Evolutionary conservation across 1,284 basidiomycete genomes (phyloP).

Genomic region (Mycena citricolor): DNA sequence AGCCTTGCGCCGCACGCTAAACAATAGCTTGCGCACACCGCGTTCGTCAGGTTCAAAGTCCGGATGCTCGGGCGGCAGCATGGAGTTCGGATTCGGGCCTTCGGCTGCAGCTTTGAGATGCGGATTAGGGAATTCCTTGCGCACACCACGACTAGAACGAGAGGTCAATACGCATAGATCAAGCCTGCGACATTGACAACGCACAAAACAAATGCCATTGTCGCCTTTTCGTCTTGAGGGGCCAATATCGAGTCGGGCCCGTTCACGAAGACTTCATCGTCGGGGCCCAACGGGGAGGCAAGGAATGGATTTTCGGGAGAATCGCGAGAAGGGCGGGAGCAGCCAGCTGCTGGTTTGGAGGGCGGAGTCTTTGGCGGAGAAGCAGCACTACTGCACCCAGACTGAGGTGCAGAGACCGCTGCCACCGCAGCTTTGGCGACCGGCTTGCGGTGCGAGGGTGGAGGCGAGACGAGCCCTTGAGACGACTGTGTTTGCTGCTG

Average conservation of each 20-base stretch:
- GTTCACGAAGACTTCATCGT: conserved; percentile 26
- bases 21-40: conserved; percentile 18
- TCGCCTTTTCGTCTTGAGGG: conserved; percentile 42
- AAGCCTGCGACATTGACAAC: conserved; percentile 23
- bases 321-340: conserved; percentile 41
- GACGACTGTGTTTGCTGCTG: too few species aligned
- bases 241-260: conserved; percentile 22
- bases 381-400: conserved; percentile 10
- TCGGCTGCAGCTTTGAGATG: conserved; percentile 27
- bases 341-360: not conserved
- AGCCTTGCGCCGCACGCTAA: conserved; percentile 14
- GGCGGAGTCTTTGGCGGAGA: conserved; percentile 16
- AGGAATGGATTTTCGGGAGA: conserved; percentile 57
- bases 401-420: conserved; percentile 2
- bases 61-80: conserved; percentile 22
- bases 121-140: conserved; percentile 39
- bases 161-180: conserved; percentile 4
- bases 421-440: conserved; percentile 2
- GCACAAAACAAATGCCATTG: conserved; percentile 53
- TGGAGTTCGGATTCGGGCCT: conserved; percentile 12
- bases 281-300: conserved; percentile 23
- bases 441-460: conserved; percentile 33
- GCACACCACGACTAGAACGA: conserved; percentile 38
- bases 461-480: conserved; percentile 37
- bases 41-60: conserved; percentile 25